These are phyloP conservation scores for Paecilomyces sp. DNA, from an alignment of 2,329 filamentous ascomycete species.

Conservation along the genomic window DNA sequence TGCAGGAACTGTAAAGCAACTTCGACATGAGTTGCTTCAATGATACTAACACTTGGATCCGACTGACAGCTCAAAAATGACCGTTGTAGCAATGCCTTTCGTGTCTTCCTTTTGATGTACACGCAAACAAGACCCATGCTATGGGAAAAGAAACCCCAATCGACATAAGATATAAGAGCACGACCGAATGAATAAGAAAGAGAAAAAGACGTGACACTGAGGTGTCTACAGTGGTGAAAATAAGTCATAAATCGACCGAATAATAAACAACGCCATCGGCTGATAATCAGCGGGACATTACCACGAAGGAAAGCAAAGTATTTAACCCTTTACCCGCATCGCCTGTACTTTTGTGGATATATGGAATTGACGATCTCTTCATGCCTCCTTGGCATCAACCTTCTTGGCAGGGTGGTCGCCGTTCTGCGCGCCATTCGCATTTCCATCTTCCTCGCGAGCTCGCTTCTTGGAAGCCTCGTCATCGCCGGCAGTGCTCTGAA, in stretches of 20 bases:
- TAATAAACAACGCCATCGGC: slow-evolving; percentile 1
- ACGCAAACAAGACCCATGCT: not conserved
- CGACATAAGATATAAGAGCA: not conserved
- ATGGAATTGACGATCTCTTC: slow-evolving; percentile 7
- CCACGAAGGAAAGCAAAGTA: not conserved
- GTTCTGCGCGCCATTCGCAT: slow-evolving; percentile 12
- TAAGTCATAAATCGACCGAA: not conserved
- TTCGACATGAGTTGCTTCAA: not conserved
- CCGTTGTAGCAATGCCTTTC: not conserved
- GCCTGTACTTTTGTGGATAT: not conserved
- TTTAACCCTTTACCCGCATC: not conserved
- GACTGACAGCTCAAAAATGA: not conserved
- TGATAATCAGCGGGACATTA: not conserved
- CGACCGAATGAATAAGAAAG: not conserved
- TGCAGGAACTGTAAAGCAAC: not conserved
- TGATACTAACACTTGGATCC: not conserved
- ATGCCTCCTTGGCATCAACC: slow-evolving; percentile 38
- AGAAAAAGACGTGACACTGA: not conserved
- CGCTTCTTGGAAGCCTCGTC: slow-evolving; percentile 33
- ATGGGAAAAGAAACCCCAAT: not conserved
- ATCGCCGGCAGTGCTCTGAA: slow-evolving; percentile 29
- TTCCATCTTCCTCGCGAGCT: slow-evolving; percentile 33
- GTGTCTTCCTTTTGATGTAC: not conserved
- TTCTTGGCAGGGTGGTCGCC: slow-evolving; percentile 40
- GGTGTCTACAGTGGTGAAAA: not conserved